These are phyloP conservation scores for Perilla frutescens DNA, from an alignment of 257 asterid genomes.

Conservation along the genomic window DNA sequence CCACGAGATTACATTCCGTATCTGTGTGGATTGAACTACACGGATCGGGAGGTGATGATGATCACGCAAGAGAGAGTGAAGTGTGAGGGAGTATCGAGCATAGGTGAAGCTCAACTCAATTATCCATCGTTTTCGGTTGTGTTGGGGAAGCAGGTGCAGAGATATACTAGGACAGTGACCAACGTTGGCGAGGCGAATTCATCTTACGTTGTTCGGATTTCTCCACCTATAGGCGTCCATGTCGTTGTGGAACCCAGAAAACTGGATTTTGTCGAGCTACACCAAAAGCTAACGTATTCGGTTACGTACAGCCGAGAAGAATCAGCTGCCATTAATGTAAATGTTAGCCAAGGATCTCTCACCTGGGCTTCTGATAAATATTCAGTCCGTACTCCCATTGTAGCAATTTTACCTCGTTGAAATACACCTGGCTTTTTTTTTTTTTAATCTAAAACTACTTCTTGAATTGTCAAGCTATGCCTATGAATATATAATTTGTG, in stretches of 20 bases:
- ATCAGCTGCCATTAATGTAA: too few relatives aligned
- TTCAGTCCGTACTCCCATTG: too few relatives aligned
- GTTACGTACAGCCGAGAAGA: neutral
- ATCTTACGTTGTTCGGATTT: neutral
- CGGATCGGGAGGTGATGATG: neutral
- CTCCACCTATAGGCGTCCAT: neutral
- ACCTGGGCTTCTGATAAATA: too few relatives aligned
- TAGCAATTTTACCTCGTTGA: too few relatives aligned
- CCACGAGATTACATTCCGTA: neutral
- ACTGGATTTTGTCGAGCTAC: neutral
- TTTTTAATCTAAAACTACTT: too few relatives aligned
- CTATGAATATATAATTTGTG: too few relatives aligned
- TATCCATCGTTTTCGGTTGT: constrained; percentile 21
- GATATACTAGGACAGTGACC: neutral
- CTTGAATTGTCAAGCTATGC: too few relatives aligned
- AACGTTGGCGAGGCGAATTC: neutral
- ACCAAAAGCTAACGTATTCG: neutral
- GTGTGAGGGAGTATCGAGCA: neutral
- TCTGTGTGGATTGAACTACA: neutral
- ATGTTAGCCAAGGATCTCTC: too few relatives aligned
- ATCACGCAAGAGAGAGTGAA: neutral
- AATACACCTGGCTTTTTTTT: too few relatives aligned
- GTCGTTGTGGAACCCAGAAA: neutral
- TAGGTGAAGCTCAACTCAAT: constrained; percentile 28
- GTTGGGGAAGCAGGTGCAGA: neutral